Conservation (phyloP, 371 early-diverging fungal species). For the Circinella minor region DNA sequence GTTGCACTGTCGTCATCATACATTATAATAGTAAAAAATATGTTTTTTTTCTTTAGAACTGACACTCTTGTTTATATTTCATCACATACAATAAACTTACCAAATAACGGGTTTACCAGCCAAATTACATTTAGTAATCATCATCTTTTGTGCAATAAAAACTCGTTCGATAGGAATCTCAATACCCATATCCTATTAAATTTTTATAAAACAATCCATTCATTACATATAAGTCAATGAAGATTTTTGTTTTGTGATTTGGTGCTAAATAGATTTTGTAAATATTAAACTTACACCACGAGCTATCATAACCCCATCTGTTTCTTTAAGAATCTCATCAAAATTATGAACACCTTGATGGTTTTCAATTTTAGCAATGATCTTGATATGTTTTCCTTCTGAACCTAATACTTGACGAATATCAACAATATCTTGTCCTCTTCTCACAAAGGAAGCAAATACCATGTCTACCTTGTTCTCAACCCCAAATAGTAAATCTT, state of each 20-base stretch:
- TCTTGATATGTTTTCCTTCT: conserved; percentile 85
- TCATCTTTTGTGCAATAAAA: conserved; percentile 96
- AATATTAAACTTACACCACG: conserved; percentile 71
- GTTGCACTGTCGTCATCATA: conserved; percentile 73
- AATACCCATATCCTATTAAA: conserved; percentile 88
- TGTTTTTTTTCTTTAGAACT: too few species aligned
- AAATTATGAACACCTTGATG: conserved; percentile 96
- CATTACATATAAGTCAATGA: too few species aligned
- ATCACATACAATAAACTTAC: conserved; percentile 26
- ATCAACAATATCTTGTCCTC: conserved; percentile 84
- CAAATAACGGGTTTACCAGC: conserved; percentile 97
- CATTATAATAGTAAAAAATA: not conserved
- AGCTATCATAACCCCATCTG: conserved; percentile 99
- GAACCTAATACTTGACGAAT: conserved; percentile 82
- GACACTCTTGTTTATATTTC: too few species aligned
- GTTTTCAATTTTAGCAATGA: conserved; percentile 96
- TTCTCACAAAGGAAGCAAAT: conserved; percentile 97
- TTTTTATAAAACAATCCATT: too few species aligned
- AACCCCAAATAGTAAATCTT: conserved; percentile 91
- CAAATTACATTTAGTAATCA: conserved; percentile 92
- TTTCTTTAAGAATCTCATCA: conserved; percentile 92
- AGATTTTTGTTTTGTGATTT: too few species aligned
- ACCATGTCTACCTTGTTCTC: conserved; percentile 94
- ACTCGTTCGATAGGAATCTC: conserved; percentile 95
- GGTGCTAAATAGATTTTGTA: not conserved